These are phyloP conservation scores for Trametes maxima DNA, from an alignment of 768 basidiomycete genomes.

Conservation along the genomic window DNA sequence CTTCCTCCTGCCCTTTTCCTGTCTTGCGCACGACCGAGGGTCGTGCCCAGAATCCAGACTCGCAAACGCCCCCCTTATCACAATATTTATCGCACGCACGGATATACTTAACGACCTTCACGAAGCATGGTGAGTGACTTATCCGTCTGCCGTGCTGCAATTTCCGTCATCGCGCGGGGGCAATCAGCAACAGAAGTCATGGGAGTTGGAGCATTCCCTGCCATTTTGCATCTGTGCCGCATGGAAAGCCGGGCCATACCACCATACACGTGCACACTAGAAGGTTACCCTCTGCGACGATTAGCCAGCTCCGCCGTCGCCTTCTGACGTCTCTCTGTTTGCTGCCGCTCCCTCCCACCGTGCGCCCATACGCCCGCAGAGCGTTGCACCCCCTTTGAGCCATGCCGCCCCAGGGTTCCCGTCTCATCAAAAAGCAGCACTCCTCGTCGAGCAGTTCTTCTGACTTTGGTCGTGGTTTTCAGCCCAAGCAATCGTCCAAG, in stretches of 20 bases:
- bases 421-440: constrained; percentile 43
- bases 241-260: constrained; percentile 13
- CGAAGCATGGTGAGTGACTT: constrained; percentile 23
- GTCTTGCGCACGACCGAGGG: background rate
- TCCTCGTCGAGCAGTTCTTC: constrained; percentile 34
- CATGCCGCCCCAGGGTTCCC: constrained; percentile 50
- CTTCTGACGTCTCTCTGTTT: constrained; percentile 12
- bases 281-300: constrained; percentile 22
- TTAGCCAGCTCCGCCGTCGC: constrained; percentile 8
- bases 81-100: constrained; percentile 15
- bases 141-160: constrained; percentile 10
- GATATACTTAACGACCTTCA: constrained; percentile 12
- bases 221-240: constrained; percentile 9
- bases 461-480: constrained; percentile 27
- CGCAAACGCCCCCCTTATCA: constrained; percentile 7
- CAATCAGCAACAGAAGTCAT: constrained; percentile 19
- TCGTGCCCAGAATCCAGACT: background rate
- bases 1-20: background rate
- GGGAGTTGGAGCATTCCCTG: constrained; percentile 17
- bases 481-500: constrained; percentile 31
- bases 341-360: constrained; percentile 13
- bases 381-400: constrained; percentile 22
- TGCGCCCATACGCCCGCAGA: constrained; percentile 24
- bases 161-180: constrained; percentile 17
- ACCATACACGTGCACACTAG: constrained; percentile 29